Base-by-base conservation (phyloP, 495 filamentous ascomycete genomes). In the Aspergillus carlsbadensis region DNA sequence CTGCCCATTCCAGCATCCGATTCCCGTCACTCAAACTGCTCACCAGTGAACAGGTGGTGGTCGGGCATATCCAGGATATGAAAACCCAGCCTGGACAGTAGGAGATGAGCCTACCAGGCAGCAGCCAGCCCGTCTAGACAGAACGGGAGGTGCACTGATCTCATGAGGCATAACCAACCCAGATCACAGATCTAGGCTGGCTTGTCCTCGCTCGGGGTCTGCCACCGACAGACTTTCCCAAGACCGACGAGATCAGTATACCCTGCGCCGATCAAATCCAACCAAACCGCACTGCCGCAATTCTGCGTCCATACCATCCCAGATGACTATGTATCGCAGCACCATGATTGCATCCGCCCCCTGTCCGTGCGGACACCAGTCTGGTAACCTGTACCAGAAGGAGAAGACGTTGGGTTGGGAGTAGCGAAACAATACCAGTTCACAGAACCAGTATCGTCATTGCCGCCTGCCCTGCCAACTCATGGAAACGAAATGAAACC, bases 91-190 rank as follows among this genome's bases (percentile, higher is more conserved):
- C 75, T 67, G 67, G 70, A 75, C 64, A 54, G 71, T 79, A 80
- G 78, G 74, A 68, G 76, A 77, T 78, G 77, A 77, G 40, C 76
- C 78, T 79, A 76, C 67, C 61, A 63, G 49, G 56, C 65, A 40
- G 33, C 39, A 39, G 36, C 13, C 14, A 44, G 45, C 20, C 26
- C 2, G 31, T 26, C 34, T 49, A 21, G 18, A 22, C 13, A 59
- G 41, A 56, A 49, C 55, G 22, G 24, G 20, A 35, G 42, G 13
- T 14, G 20, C 20, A 37, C 21, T 17, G 20, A 11, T 21, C 47
- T 52, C 52, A 48, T 15, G 41, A 33, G 48, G 42, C 15, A 40
- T 24, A 40, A 6, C 10, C 22, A 53, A 24, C 39, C 55, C 60
- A 56, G 52, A 57, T 60, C 65, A 68, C 65, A 41, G 65, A 63